A percentile compares a stretch with the other conserved stretches of the same genome.
phyloP scores from a whole-genome alignment of 345 rosid species.

The Viola odorata region DNA sequence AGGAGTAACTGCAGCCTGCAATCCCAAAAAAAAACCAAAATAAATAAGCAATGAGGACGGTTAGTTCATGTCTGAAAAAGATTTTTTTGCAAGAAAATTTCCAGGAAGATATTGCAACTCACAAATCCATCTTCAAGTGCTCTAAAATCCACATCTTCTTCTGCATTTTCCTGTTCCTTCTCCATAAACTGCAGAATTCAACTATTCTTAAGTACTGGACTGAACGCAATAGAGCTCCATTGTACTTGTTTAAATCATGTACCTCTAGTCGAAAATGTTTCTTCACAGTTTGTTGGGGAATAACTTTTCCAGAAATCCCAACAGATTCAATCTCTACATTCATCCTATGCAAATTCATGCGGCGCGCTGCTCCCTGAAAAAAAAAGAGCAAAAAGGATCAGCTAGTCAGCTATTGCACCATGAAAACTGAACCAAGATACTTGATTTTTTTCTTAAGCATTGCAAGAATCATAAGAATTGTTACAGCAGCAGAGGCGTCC shows the following conservation, averaged over 20 bases:
- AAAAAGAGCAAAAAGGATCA: not conserved
- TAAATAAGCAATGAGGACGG: not conserved
- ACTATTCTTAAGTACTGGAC: not conserved
- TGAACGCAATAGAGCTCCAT: not conserved
- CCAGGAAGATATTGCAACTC: constrained; percentile 12
- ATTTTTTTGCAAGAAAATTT: not conserved
- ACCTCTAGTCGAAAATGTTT: constrained; percentile 43
- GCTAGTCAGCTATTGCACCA: not conserved
- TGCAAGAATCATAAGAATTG: not conserved
- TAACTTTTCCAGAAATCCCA: constrained; percentile 34
- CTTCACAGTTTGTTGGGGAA: constrained; percentile 25
- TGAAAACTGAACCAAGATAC: not conserved
- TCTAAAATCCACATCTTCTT: constrained; percentile 31
- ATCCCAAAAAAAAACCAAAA: not conserved
- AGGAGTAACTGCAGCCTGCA: constrained; percentile 22
- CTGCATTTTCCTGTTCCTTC: constrained; percentile 22
- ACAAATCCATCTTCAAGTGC: constrained; percentile 44
- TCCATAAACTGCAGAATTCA: constrained; percentile 19
- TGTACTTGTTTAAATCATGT: not conserved
- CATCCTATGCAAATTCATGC: constrained; percentile 7
- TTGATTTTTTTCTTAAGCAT: not conserved
- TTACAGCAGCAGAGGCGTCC: constrained; percentile 19
- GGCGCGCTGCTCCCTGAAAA: constrained; percentile 12
- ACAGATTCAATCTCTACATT: constrained; percentile 29
- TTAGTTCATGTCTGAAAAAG: too few species aligned